Percentiles rank a stretch among this genome's conserved stretches.
Conservation (phyloP, 169 alveolate species). For the Cryptosporidium canis region DNA sequence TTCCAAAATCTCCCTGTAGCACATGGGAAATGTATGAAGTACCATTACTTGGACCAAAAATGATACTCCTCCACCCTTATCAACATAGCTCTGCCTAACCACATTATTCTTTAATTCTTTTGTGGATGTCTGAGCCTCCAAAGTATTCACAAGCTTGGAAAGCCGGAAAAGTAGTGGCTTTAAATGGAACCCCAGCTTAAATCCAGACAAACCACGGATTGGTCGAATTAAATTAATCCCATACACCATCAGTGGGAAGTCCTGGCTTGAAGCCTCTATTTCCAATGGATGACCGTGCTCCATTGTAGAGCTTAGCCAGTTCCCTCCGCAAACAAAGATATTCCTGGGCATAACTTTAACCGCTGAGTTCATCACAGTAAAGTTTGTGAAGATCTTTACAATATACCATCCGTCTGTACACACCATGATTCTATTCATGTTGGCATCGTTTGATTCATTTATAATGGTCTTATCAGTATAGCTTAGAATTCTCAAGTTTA, state of each 20-base stretch:
- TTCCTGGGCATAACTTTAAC: slow-evolving; percentile 15
- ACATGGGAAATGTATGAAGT: slow-evolving; percentile 38
- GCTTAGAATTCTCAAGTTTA: slow-evolving; percentile 18
- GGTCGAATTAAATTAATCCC: slow-evolving; percentile 66
- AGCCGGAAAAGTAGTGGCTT: slow-evolving; percentile 25
- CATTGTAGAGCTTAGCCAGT: slow-evolving; percentile 19
- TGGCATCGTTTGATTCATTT: not conserved
- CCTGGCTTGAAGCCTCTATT: slow-evolving; percentile 31
- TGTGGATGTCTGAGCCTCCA: not conserved
- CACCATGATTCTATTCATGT: not conserved
- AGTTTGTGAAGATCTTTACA: slow-evolving; percentile 1
- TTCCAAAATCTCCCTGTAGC: slow-evolving; percentile 44
- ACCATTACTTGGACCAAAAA: slow-evolving; percentile 44
- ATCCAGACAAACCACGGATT: not conserved
- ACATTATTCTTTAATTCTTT: not conserved
- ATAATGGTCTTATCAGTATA: slow-evolving; percentile 7
- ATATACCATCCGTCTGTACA: slow-evolving; percentile 72
- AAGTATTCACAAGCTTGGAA: not conserved
- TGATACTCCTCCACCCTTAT: slow-evolving; percentile 42
- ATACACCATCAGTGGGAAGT: slow-evolving; percentile 5
- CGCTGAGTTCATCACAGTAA: not conserved
- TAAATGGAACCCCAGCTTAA: slow-evolving; percentile 40
- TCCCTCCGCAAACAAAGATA: slow-evolving; percentile 55
- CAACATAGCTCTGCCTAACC: not conserved
- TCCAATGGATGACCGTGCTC: slow-evolving; percentile 70